phyloP scores from a whole-genome alignment of 2,329 filamentous ascomycete species.

The Fusarium hainanense region DNA sequence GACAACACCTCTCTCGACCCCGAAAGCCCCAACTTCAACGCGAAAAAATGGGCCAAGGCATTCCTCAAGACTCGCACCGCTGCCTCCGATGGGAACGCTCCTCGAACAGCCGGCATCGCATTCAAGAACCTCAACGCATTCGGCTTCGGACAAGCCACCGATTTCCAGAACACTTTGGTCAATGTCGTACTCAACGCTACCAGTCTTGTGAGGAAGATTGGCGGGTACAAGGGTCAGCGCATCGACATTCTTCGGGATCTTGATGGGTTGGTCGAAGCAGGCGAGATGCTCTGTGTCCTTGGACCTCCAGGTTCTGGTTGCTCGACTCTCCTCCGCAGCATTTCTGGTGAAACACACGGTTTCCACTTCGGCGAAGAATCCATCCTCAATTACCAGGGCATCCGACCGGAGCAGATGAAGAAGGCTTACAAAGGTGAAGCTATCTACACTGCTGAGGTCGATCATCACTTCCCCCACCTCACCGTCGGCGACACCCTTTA shows the following conservation, averaged over 20 bases:
- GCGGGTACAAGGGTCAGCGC: conserved; percentile 64
- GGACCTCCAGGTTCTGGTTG: conserved; percentile 77
- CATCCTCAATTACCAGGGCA: conserved; percentile 77
- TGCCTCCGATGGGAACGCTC: conserved; percentile 58
- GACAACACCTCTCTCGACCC: conserved; percentile 51
- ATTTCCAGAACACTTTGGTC: conserved; percentile 73
- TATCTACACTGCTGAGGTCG: conserved; percentile 84
- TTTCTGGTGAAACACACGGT: conserved; percentile 82
- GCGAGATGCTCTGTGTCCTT: conserved; percentile 78
- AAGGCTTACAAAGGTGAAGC: conserved; percentile 80
- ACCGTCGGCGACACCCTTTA: conserved; percentile 79
- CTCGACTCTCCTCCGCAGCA: conserved; percentile 82
- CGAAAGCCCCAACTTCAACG: conserved; percentile 53
- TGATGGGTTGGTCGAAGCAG: conserved; percentile 72
- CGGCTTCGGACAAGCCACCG: conserved; percentile 71
- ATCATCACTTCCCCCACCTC: conserved; percentile 79
- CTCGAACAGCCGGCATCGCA: conserved; percentile 69
- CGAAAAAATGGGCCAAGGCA: conserved; percentile 57
- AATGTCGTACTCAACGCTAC: conserved; percentile 64
- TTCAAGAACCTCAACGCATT: conserved; percentile 73
- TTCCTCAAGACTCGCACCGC: conserved; percentile 42
- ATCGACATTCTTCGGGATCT: conserved; percentile 73
- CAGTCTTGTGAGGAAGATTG: conserved; percentile 56
- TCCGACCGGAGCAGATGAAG: conserved; percentile 77
- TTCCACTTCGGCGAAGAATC: conserved; percentile 74